A percentile compares a stretch with the other conserved stretches of the same genome.
Evolutionary conservation across 768 basidiomycete species (phyloP).

Genomic region (Tylopilus sp.): DNA sequence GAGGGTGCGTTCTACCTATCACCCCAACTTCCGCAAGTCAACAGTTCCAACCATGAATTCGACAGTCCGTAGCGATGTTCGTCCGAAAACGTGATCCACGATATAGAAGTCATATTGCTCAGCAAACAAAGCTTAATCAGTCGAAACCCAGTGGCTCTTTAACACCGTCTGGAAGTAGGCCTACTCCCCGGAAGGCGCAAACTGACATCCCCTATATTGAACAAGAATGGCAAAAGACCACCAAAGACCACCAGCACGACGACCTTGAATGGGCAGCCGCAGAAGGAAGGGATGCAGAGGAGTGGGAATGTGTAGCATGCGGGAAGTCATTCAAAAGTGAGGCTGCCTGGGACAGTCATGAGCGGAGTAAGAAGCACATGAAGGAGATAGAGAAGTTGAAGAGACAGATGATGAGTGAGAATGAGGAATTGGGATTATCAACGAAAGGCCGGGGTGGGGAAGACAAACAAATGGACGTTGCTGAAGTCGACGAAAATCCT

Average conservation of each 20-base stretch:
- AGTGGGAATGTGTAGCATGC: conserved; percentile 97
- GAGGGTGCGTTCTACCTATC: conserved; percentile 50
- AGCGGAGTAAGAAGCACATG: conserved; percentile 90
- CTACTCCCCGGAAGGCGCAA: conserved; percentile 27
- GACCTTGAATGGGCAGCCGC: conserved; percentile 76
- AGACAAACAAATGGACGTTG: conserved; percentile 14
- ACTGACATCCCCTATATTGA: conserved; percentile 54
- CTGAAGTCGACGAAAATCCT: conserved; percentile 8
- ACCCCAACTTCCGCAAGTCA: neutral
- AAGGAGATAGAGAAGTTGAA: conserved; percentile 80
- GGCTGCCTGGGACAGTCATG: conserved; percentile 94
- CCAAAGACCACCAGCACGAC: conserved; percentile 30
- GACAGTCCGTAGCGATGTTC: conserved; percentile 69
- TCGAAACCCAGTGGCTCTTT: conserved; percentile 29
- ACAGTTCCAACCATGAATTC: neutral
- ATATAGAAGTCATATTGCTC: conserved; percentile 61
- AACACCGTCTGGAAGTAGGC: conserved; percentile 23
- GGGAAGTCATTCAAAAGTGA: conserved; percentile 86
- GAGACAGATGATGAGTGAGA: conserved; percentile 73
- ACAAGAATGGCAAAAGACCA: conserved; percentile 86
- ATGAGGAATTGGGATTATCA: conserved; percentile 57
- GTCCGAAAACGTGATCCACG: conserved; percentile 87
- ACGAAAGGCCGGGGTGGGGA: conserved; percentile 32
- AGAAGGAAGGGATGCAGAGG: conserved; percentile 68
- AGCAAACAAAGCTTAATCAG: conserved; percentile 41